Evolutionary conservation across 441 rosid species (phyloP).

Genomic region (Viola pubescens): DNA sequence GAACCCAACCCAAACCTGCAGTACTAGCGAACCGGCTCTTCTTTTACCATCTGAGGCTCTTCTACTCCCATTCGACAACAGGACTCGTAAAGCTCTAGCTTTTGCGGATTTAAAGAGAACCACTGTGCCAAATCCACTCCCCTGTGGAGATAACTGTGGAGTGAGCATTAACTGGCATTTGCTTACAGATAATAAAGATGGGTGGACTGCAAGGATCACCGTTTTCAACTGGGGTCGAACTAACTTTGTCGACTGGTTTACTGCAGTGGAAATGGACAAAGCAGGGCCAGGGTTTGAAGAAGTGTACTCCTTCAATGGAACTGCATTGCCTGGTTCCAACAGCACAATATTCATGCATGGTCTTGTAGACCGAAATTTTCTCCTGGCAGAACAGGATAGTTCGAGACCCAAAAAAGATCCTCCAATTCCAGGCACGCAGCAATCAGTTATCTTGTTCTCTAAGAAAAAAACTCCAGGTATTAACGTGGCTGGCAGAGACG

Average conservation of each 20-base stretch:
- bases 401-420: constrained; percentile 50
- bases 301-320: constrained; percentile 72
- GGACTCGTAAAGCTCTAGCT: constrained; percentile 33
- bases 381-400: constrained; percentile 48
- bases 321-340: constrained; percentile 33
- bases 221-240: constrained; percentile 81
- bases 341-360: constrained; percentile 67
- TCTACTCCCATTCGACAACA: constrained; percentile 69
- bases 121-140: constrained; percentile 52
- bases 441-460: constrained; percentile 75
- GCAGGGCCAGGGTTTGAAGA: constrained; percentile 60
- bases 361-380: constrained; percentile 54
- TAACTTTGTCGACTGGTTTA: constrained; percentile 65
- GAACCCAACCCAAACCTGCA: constrained; percentile 40
- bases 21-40: constrained; percentile 48
- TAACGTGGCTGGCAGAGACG: constrained; percentile 56
- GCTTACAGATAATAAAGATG: constrained; percentile 49
- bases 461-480: constrained; percentile 63
- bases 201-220: constrained; percentile 79
- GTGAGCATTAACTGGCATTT: constrained; percentile 88
- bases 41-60: constrained; percentile 60
- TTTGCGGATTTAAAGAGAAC: constrained; percentile 48
- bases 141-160: constrained; percentile 83
- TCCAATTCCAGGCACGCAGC: constrained; percentile 73
- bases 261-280: constrained; percentile 51